A percentile compares a stretch with the other conserved stretches of the same genome.
Evolutionary conservation across 2,329 filamentous ascomycete species (phyloP).

Genomic region (Fusarium pilosicola): DNA sequence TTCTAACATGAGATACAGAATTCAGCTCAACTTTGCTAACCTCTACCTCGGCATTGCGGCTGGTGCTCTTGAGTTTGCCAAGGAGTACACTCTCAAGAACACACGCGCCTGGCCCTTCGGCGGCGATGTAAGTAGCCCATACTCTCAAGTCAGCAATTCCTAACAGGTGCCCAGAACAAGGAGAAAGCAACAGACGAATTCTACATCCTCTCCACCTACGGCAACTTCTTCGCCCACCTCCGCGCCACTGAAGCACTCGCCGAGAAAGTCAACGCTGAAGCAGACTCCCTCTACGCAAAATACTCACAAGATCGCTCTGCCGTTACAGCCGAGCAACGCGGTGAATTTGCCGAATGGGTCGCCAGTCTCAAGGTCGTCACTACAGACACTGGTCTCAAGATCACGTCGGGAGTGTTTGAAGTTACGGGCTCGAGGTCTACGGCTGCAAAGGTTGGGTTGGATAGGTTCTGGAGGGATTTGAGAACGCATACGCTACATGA

Average conservation of each 20-base stretch:
- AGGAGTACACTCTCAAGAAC: constrained; percentile 62
- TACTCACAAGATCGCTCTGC: constrained; percentile 50
- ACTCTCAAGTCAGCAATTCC: too few species aligned
- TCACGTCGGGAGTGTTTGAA: constrained; percentile 62
- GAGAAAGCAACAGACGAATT: constrained; percentile 69
- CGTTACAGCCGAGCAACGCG: constrained; percentile 62
- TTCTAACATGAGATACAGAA: neutral
- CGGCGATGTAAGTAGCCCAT: constrained; percentile 65
- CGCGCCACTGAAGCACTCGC: constrained; percentile 68
- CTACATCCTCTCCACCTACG: constrained; percentile 72
- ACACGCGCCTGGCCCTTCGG: constrained; percentile 72
- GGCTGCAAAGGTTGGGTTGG: constrained; percentile 66
- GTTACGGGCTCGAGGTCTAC: constrained; percentile 65
- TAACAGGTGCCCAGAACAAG: constrained; percentile 60
- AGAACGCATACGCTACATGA: constrained; percentile 73
- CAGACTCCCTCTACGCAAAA: constrained; percentile 58
- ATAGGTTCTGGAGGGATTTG: constrained; percentile 74
- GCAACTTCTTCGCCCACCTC: constrained; percentile 71
- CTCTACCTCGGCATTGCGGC: constrained; percentile 3
- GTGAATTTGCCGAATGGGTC: constrained; percentile 70
- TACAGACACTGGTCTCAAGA: constrained; percentile 67
- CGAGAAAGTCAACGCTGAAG: constrained; percentile 62
- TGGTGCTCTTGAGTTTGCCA: constrained; percentile 53
- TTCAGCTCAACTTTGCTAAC: constrained; percentile 14
- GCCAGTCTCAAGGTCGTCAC: constrained; percentile 7